Conservation (phyloP, 2,329 filamentous ascomycete genomes). For the Stemphylium vesicarium region DNA sequence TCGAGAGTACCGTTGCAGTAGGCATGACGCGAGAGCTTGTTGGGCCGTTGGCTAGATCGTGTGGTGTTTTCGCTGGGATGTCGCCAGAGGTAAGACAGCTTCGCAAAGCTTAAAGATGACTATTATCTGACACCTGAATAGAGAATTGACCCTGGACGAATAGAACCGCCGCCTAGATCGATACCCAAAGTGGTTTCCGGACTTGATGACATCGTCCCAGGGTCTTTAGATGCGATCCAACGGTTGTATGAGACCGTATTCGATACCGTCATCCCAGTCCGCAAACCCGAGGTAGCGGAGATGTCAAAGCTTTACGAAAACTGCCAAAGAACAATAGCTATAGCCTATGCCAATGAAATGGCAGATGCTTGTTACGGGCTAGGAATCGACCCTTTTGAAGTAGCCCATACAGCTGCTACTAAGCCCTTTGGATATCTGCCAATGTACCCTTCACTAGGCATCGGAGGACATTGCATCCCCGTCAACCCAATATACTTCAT, state of each 20-base stretch:
- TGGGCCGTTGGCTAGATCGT: slow-evolving; percentile 49
- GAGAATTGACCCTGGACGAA: slow-evolving; percentile 60
- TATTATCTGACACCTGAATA: slow-evolving; percentile 8
- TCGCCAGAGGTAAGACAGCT: slow-evolving; percentile 53
- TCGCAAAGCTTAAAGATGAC: neutral
- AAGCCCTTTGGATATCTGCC: slow-evolving; percentile 55
- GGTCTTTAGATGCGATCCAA: slow-evolving; percentile 54
- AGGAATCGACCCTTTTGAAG: slow-evolving; percentile 60
- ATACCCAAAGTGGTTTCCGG: slow-evolving; percentile 64
- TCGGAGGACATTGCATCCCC: slow-evolving; percentile 64
- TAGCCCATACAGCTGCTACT: slow-evolving; percentile 57
- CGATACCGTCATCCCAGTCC: slow-evolving; percentile 57
- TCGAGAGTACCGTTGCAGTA: slow-evolving; percentile 60
- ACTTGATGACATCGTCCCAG: slow-evolving; percentile 41
- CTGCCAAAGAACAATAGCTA: slow-evolving; percentile 62
- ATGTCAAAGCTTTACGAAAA: slow-evolving; percentile 67
- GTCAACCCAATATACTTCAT: slow-evolving; percentile 63
- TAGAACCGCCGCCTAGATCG: slow-evolving; percentile 41
- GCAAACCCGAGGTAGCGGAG: slow-evolving; percentile 62
- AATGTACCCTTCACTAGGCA: slow-evolving; percentile 57
- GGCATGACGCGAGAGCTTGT: slow-evolving; percentile 61
- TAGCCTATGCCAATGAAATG: slow-evolving; percentile 64
- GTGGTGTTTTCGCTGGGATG: slow-evolving; percentile 49
- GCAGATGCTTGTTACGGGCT: slow-evolving; percentile 58
- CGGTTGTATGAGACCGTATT: slow-evolving; percentile 58